Evolutionary conservation across 2,329 filamentous ascomycete species (phyloP).

Genomic region (Sphaceloma murrayae): DNA sequence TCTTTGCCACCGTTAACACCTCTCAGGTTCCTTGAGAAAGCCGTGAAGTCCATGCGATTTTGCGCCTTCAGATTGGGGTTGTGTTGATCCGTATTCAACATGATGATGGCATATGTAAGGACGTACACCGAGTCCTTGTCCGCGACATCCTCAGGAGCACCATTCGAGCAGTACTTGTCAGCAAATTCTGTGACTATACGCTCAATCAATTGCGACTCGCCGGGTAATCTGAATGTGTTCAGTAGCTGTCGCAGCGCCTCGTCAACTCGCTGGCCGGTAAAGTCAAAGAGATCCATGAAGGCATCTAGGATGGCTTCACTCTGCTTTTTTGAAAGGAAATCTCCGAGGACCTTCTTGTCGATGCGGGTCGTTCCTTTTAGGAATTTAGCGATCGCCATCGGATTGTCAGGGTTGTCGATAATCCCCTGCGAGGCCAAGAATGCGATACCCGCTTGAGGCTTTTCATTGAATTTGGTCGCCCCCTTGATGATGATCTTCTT

Average conservation of each 20-base stretch:
- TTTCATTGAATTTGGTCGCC: conserved; percentile 88
- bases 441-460: conserved; percentile 76
- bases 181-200: conserved; percentile 81
- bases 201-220: conserved; percentile 87
- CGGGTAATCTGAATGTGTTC: conserved; percentile 84
- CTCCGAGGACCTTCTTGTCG: conserved; percentile 83
- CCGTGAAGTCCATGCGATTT: conserved; percentile 73
- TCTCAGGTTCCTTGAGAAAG: conserved; percentile 81
- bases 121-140: conserved; percentile 85
- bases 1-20: conserved; percentile 80
- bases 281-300: conserved; percentile 83
- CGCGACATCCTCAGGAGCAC: conserved; percentile 62
- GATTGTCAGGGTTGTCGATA: conserved; percentile 64
- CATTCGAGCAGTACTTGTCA: conserved; percentile 68
- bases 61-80: conserved; percentile 75
- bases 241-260: conserved; percentile 82
- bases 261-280: conserved; percentile 74
- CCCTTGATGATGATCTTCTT: conserved; percentile 88
- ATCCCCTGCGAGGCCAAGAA: conserved; percentile 80
- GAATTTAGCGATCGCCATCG: conserved; percentile 73
- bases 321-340: conserved; percentile 83
- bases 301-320: conserved; percentile 78
- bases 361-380: conserved; percentile 77
- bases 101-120: conserved; percentile 90
- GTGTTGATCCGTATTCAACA: conserved; percentile 94